Conservation (phyloP, 345 rosid genomes). For the Eutrema heterophyllum region DNA sequence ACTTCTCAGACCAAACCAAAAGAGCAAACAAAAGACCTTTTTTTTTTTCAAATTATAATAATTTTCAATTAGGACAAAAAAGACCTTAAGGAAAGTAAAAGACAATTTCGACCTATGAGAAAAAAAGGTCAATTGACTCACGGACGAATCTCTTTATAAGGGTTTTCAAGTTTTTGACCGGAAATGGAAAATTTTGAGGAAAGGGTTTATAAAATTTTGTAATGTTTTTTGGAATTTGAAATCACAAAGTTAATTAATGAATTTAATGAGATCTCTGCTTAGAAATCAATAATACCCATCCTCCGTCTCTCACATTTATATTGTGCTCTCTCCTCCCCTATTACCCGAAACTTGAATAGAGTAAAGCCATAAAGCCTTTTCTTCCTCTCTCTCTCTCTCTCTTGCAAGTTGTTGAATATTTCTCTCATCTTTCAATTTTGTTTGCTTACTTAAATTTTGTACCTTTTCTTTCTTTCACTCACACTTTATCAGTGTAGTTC, state of each 20-base stretch:
- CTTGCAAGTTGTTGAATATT: conserved; percentile 10
- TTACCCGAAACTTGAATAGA: not conserved
- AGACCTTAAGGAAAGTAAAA: not conserved
- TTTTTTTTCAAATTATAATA: not conserved
- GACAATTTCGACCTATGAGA: conserved; percentile 9
- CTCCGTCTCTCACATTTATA: conserved; percentile 12
- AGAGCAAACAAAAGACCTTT: not conserved
- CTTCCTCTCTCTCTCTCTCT: not conserved
- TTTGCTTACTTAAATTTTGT: not conserved
- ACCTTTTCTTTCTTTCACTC: not conserved
- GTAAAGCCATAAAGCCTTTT: conserved; percentile 11
- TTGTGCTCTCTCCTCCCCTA: conserved; percentile 13
- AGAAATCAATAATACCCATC: conserved; percentile 1
- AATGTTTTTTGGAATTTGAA: not conserved
- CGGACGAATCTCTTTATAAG: not conserved
- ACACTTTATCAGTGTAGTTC: conserved; percentile 22
- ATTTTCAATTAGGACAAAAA: not conserved
- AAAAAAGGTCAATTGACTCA: conserved; percentile 10
- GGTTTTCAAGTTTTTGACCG: conserved; percentile 4
- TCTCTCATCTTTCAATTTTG: conserved; percentile 9
- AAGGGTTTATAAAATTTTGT: not conserved
- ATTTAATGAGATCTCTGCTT: conserved; percentile 26
- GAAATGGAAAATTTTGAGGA: conserved; percentile 5
- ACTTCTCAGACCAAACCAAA: not conserved
- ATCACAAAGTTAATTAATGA: conserved; percentile 15